A percentile compares a stretch with the other conserved stretches of the same genome.
Evolutionary conservation across 2,329 filamentous ascomycete species (phyloP).

Genomic region (Stylonectria norvegica): DNA sequence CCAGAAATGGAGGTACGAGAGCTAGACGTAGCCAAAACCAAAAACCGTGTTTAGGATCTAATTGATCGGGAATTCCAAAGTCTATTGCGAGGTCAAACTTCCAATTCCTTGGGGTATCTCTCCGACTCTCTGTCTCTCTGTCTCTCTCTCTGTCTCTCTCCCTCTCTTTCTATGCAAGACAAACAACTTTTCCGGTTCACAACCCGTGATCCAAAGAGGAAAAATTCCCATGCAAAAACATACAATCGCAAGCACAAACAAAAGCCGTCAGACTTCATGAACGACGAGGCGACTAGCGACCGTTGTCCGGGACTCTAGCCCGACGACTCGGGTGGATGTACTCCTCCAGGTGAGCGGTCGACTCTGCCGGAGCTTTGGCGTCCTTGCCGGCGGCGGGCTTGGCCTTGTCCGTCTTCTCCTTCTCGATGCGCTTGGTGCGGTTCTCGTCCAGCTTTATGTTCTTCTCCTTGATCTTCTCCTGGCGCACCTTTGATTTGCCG

Average conservation of each 20-base stretch:
- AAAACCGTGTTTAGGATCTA: not conserved
- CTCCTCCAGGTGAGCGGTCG: conserved; percentile 31
- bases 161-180: conserved; percentile 16
- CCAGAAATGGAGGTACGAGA: too few relatives aligned
- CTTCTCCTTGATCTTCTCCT: conserved; percentile 77
- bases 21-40: too few relatives aligned
- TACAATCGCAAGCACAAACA: too few relatives aligned
- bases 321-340: conserved; percentile 53
- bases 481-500: conserved; percentile 68
- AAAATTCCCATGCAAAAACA: too few relatives aligned
- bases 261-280: not conserved
- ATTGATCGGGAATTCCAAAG: not conserved
- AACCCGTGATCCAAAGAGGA: too few relatives aligned
- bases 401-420: conserved; percentile 40
- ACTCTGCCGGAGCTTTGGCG: too few relatives aligned
- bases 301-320: conserved; percentile 27
- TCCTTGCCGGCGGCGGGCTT: conserved; percentile 24
- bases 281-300: conserved; percentile 6
- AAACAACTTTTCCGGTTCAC: conserved; percentile 21
- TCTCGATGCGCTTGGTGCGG: conserved; percentile 46
- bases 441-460: conserved; percentile 79
- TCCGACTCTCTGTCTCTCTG: too few relatives aligned
- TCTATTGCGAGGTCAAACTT: conserved; percentile 19
- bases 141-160: too few relatives aligned
- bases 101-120: conserved; percentile 30